phyloP scores from a whole-genome alignment of 2,329 filamentous ascomycete genomes.

The Hymenoscyphus scutula region DNA sequence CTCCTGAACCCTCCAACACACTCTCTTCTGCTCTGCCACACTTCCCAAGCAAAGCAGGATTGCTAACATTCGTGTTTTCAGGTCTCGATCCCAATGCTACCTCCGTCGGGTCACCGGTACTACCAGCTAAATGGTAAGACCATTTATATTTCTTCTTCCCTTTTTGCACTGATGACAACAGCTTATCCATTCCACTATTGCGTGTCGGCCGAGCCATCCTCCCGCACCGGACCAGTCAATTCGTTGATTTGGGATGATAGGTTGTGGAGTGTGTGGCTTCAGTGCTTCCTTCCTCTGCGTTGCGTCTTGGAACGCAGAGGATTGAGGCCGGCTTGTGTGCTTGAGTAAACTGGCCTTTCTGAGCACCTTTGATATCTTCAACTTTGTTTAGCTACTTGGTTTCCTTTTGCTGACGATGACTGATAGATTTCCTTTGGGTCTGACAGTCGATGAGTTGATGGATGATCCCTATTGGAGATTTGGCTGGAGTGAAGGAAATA shows the following conservation, averaged over 20 bases:
- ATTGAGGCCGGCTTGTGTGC: conserved; percentile 57
- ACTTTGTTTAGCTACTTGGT: background rate
- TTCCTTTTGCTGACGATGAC: conserved; percentile 9
- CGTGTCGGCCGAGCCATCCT: conserved; percentile 68
- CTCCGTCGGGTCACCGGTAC: background rate
- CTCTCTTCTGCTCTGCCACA: conserved; percentile 1
- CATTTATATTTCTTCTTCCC: conserved; percentile 11
- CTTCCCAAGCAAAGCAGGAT: conserved; percentile 21
- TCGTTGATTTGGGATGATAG: conserved; percentile 55
- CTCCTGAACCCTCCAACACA: conserved; percentile 48
- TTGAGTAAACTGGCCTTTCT: conserved; percentile 71
- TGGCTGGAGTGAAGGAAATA: background rate
- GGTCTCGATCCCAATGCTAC: background rate
- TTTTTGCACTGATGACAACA: conserved; percentile 53
- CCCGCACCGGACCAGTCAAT: conserved; percentile 61
- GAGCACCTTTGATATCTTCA: conserved; percentile 40
- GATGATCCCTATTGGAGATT: background rate
- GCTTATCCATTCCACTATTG: conserved; percentile 77
- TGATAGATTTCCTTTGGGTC: background rate
- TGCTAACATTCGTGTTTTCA: conserved; percentile 10
- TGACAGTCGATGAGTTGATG: background rate
- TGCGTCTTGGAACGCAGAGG: conserved; percentile 57
- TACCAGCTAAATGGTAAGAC: conserved; percentile 17
- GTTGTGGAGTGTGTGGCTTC: conserved; percentile 75
- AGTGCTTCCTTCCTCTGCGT: conserved; percentile 49